These are phyloP conservation scores for Brassica incana DNA, from an alignment of 345 rosid species.

Conservation along the genomic window DNA sequence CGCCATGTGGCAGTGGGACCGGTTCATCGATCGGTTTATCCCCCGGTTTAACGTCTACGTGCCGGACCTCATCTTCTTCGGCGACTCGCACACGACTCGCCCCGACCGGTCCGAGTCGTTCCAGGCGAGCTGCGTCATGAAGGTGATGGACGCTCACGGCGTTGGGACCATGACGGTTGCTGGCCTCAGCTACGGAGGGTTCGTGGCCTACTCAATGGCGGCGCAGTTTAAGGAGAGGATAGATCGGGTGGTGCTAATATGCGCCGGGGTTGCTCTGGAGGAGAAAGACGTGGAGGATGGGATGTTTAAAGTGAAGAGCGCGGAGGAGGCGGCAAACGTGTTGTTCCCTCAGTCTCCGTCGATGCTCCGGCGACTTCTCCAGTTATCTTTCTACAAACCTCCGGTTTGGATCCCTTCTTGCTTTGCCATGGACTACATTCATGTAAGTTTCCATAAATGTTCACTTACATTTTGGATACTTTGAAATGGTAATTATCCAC, in stretches of 20 bases:
- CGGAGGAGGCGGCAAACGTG: slow-evolving; percentile 56
- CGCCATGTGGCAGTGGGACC: slow-evolving; percentile 93
- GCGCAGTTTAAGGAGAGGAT: slow-evolving; percentile 71
- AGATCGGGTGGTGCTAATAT: slow-evolving; percentile 61
- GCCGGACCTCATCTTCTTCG: slow-evolving; percentile 90
- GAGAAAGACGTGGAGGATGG: slow-evolving; percentile 78
- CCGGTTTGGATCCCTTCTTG: slow-evolving; percentile 65
- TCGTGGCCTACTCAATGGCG: slow-evolving; percentile 78
- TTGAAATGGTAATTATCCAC: not conserved
- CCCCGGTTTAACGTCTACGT: slow-evolving; percentile 78
- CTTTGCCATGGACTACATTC: slow-evolving; percentile 70
- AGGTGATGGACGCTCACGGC: slow-evolving; percentile 52
- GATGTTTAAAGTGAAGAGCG: slow-evolving; percentile 56
- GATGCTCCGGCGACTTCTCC: slow-evolving; percentile 50
- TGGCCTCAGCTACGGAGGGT: slow-evolving; percentile 87
- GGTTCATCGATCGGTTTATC: slow-evolving; percentile 52
- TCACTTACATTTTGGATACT: not conserved
- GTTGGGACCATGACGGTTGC: slow-evolving; percentile 50
- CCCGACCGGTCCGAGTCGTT: slow-evolving; percentile 67
- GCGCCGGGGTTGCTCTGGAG: slow-evolving; percentile 84
- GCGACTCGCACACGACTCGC: slow-evolving; percentile 75
- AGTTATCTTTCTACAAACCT: slow-evolving; percentile 63
- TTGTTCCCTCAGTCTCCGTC: slow-evolving; percentile 71
- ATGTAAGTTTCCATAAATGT: slow-evolving; percentile 29
- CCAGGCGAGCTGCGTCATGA: slow-evolving; percentile 73